A percentile compares a stretch with the other conserved stretches of the same genome.
phyloP scores from a whole-genome alignment of 2,329 filamentous ascomycete species.

The Sclerotinia subarctica region DNA sequence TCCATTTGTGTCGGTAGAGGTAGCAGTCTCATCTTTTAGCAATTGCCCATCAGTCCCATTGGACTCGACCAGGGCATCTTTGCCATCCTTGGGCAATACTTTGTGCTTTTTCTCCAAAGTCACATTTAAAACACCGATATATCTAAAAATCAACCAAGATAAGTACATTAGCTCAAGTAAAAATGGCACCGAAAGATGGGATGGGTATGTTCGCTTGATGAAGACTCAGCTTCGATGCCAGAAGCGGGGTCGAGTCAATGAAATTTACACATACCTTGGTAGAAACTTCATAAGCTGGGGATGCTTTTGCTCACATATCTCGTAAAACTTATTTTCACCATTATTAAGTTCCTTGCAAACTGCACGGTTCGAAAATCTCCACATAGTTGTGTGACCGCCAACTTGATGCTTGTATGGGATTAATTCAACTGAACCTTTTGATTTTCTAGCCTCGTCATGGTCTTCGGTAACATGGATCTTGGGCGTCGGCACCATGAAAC shows the following conservation, averaged over 20 bases:
- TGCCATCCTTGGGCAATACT: constrained; percentile 53
- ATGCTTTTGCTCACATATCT: constrained; percentile 88
- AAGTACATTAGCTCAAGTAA: constrained; percentile 26
- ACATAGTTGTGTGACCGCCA: constrained; percentile 92
- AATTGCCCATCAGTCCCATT: constrained; percentile 27
- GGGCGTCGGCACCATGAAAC: constrained; percentile 44
- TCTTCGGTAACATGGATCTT: constrained; percentile 52
- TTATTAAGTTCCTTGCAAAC: constrained; percentile 99
- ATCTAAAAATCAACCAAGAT: constrained; percentile 52
- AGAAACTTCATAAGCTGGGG: constrained; percentile 87
- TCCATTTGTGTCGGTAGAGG: constrained; percentile 10
- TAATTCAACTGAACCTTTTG: constrained; percentile 87
- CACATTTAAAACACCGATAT: constrained; percentile 95
- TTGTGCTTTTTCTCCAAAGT: constrained; percentile 81
- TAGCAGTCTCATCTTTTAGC: constrained; percentile 16
- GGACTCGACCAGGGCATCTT: constrained; percentile 34
- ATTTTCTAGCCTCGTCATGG: constrained; percentile 45
- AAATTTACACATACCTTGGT: constrained; percentile 60
- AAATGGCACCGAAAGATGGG: constrained; percentile 1
- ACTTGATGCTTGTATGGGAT: constrained; percentile 98
- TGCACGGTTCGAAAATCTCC: constrained; percentile 89
- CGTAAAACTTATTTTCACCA: constrained; percentile 97
- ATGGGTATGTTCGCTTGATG: constrained; percentile 25
- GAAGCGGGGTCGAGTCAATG: constrained; percentile 33
- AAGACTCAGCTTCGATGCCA: constrained; percentile 33